Base-by-base conservation (phyloP, 108 stramenopile genomes). In the Nitzschia putrida region DNA sequence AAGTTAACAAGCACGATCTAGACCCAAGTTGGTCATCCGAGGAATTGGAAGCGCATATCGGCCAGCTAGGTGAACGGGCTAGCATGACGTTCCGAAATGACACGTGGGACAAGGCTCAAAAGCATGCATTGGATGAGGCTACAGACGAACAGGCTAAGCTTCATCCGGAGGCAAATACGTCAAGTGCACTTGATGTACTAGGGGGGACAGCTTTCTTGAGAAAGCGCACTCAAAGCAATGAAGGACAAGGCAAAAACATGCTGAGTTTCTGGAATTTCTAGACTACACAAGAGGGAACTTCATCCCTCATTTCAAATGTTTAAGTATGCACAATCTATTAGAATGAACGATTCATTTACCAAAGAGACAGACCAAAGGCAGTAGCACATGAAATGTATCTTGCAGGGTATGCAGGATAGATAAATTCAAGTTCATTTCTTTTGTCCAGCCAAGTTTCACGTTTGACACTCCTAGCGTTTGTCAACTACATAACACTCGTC, bases 21-120 rank as follows among this genome's bases (percentile, higher is more conserved):
- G 52, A 56, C 24, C 21, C 41, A 16, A 37, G 34, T 3, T 66
- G 64, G 64, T 58, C 64, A 20, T 20, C 58, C 29, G 38, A 68
- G 39, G 26, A 57, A 34, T 40, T 73, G 41, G 49, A 65, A n/a
- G 10, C 18, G 50, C 42, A 40, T 2, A 63, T 61, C 22, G 22
- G 44, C 18, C 29, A 22, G 25, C n/a, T 29, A 50, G 69, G 39
- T 58, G 13, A 11, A 29, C 56, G 34, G 53, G 37, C 53, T 13
- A 72, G 13, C 42, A 37, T 73, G 38, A 73, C 72, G 21, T 73
- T 73, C 22, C 72, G 72, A 50, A 66, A 73, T 38, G 72, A 73
- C 24, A 20, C 12, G 23, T 73, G 72, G 72, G 25, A 49, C 11
- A 63, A 43, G 49, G 58, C 8, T 12, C 71, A 72, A 61, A 51